A percentile compares a stretch with the other conserved stretches of the same genome.
phyloP scores from a whole-genome alignment of 129 eudicot species.

The Deinandra increscens region DNA sequence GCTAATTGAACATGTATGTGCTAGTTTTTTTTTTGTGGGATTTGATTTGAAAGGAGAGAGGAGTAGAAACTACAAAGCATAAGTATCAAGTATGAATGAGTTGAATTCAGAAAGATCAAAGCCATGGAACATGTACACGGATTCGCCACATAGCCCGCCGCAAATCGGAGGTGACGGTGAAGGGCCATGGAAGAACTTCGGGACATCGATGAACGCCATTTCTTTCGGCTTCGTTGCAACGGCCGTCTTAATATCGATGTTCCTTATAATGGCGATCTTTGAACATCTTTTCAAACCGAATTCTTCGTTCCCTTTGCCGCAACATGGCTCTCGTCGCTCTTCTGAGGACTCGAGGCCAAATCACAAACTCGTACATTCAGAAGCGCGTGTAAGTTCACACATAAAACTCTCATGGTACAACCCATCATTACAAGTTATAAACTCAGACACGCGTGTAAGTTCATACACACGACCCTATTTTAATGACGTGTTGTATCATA shows the following conservation, averaged over 20 bases:
- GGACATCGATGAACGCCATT: constrained; percentile 78
- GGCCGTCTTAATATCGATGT: constrained; percentile 78
- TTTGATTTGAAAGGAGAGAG: constrained; percentile 6
- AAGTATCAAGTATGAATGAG: constrained; percentile 49
- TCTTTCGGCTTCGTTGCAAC: constrained; percentile 86
- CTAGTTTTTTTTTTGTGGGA: background rate
- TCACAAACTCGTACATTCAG: constrained; percentile 46
- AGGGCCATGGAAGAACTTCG: constrained; percentile 68
- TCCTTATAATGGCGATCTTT: constrained; percentile 78
- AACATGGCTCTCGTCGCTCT: constrained; percentile 32
- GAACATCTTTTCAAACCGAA: constrained; percentile 77
- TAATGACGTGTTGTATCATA: background rate
- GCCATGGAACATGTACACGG: constrained; percentile 59
- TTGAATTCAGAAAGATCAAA: constrained; percentile 58
- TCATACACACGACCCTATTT: background rate
- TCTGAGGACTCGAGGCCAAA: constrained; percentile 38
- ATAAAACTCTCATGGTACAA: background rate
- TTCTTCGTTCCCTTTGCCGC: constrained; percentile 55
- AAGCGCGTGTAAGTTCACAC: constrained; percentile 32
- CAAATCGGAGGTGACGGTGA: constrained; percentile 46
- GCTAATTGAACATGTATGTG: too few relatives aligned
- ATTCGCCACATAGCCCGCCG: constrained; percentile 51
- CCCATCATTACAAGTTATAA: background rate
- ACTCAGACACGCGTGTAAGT: background rate
- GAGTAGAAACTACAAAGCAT: background rate